Conservation (phyloP, 208 protist genomes). For the Dictyostelium gargantuum region DNA sequence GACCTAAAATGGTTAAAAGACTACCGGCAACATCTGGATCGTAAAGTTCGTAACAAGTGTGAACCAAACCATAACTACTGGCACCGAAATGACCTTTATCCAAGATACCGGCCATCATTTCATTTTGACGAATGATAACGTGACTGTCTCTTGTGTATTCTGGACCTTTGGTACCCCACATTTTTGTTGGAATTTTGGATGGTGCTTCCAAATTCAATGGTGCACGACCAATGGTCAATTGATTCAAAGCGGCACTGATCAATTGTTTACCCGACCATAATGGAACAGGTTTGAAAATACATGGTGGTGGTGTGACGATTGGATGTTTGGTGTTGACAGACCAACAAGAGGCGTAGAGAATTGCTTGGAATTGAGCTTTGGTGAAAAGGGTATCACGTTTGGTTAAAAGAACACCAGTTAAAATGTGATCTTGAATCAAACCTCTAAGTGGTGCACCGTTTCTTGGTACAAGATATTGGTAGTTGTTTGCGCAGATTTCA, state of each 20-base stretch:
- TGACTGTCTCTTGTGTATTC: conserved; percentile 57
- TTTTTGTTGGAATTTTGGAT: conserved; percentile 87
- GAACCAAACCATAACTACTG: conserved; percentile 85
- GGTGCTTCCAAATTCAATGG: conserved; percentile 89
- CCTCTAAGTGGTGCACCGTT: conserved; percentile 98
- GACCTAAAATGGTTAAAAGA: conserved; percentile 94
- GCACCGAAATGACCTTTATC: conserved; percentile 96
- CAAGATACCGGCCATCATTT: conserved; percentile 97
- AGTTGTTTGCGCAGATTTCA: conserved; percentile 77
- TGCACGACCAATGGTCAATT: conserved; percentile 73
- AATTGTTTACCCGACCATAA: conserved; percentile 99
- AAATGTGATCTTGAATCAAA: conserved; percentile 99
- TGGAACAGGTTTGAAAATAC: conserved; percentile 93
- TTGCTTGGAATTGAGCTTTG: conserved; percentile 91
- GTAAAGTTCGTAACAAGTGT: conserved; percentile 97
- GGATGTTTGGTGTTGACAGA: conserved; percentile 82
- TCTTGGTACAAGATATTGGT: conserved; percentile 95
- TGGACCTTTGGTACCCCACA: conserved; percentile 78
- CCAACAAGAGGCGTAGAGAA: conserved; percentile 89
- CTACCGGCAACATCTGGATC: conserved; percentile 92
- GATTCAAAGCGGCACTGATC: conserved; percentile 79
- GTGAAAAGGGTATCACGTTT: conserved; percentile 96
- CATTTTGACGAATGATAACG: conserved; percentile 91
- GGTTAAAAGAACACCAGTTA: conserved; percentile 96
- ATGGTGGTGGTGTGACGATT: conserved; percentile 89